Evolutionary conservation across 352 stramenopile genomes (phyloP).

Genomic region (Plasmopara muralis): DNA sequence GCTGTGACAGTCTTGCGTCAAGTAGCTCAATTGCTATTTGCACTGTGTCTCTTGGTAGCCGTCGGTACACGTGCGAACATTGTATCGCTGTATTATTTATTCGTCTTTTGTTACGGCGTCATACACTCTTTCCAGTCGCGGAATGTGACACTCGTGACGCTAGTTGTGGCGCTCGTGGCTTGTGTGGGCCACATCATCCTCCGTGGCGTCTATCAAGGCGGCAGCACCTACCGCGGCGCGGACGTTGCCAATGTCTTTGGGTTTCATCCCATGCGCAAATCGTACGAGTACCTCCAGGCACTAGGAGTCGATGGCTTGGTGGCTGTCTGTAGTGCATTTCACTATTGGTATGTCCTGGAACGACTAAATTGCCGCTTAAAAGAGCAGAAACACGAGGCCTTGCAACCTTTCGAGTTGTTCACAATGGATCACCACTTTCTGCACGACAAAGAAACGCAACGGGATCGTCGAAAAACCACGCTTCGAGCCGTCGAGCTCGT

Average conservation of each 20-base stretch:
- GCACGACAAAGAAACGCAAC: conserved; percentile 21
- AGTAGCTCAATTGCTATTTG: conserved; percentile 32
- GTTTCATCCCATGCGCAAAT: conserved; percentile 32
- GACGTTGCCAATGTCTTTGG: conserved; percentile 34
- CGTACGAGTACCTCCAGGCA: conserved; percentile 34
- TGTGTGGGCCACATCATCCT: conserved; percentile 41
- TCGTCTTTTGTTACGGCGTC: conserved; percentile 57
- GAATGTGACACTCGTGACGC: conserved; percentile 32
- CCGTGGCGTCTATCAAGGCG: conserved; percentile 12
- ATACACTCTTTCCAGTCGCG: conserved; percentile 60
- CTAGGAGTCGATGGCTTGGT: conserved; percentile 60
- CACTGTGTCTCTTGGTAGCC: conserved; percentile 45
- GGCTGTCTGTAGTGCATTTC: conserved; percentile 38
- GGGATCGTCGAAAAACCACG: conserved; percentile 22
- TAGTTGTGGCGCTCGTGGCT: conserved; percentile 38
- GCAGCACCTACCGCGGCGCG: conserved; percentile 12
- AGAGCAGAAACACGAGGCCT: conserved; percentile 26
- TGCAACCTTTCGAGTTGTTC: conserved; percentile 51
- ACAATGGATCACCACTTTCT: conserved; percentile 43
- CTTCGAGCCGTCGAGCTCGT: conserved; percentile 40
- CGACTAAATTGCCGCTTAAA: conserved; percentile 20
- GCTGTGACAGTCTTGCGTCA: conserved; percentile 18
- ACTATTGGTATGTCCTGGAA: conserved; percentile 60
- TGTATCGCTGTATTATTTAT: conserved; percentile 62
- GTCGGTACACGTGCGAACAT: conserved; percentile 44